Evolutionary conservation across 139 green algal genomes (phyloP).

Genomic region (Pleodorina starrii): DNA sequence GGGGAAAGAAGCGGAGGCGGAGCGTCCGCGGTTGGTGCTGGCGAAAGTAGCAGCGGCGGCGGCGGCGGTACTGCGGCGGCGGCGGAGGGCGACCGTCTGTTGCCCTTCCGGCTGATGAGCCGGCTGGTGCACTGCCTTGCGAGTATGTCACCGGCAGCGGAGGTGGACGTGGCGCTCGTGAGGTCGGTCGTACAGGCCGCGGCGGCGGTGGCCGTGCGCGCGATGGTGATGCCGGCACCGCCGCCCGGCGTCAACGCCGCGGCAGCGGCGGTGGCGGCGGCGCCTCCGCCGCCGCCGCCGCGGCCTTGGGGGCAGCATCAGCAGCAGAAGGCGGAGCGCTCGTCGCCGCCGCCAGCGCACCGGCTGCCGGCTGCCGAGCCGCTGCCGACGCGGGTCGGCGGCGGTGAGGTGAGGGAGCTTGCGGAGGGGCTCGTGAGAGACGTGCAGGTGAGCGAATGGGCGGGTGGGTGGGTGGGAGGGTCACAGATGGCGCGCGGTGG

Average conservation of each 20-base stretch:
- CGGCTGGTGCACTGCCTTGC: slow-evolving; percentile 8
- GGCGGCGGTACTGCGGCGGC: too few relatives aligned
- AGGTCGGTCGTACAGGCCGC: neutral
- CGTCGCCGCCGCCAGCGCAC: neutral
- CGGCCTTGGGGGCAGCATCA: neutral
- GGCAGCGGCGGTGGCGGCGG: neutral
- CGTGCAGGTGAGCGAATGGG: neutral
- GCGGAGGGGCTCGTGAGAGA: slow-evolving; percentile 11
- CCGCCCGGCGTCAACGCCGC: too few relatives aligned
- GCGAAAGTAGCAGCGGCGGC: too few relatives aligned
- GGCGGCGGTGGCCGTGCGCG: neutral
- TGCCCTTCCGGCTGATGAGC: neutral
- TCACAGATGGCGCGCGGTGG: too few relatives aligned
- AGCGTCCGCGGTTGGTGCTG: too few relatives aligned
- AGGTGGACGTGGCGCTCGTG: slow-evolving; percentile 13
- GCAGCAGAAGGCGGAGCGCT: neutral
- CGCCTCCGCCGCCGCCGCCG: neutral
- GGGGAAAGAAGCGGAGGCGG: neutral
- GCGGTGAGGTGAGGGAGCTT: neutral
- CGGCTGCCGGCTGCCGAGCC: neutral
- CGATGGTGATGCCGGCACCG: too few relatives aligned
- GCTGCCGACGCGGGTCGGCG: neutral
- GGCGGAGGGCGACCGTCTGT: neutral
- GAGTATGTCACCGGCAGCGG: neutral
- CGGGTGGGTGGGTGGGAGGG: too few relatives aligned